Evolutionary conservation across 2,329 filamentous ascomycete species (phyloP).

Genomic region (Magnaporthales sp.): DNA sequence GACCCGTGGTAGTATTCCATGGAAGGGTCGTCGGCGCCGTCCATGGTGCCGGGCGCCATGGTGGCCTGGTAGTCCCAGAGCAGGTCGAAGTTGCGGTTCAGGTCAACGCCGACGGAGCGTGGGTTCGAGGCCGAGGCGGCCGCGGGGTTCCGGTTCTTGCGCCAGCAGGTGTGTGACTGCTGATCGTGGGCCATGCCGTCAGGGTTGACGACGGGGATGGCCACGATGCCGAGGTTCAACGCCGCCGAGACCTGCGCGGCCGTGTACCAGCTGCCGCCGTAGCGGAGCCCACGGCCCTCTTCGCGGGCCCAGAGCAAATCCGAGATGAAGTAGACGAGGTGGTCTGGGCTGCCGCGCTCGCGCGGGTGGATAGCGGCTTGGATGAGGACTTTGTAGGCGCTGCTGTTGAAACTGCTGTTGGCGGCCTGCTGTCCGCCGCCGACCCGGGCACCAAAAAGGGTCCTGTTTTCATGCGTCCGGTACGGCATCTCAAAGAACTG

Average conservation of each 20-base stretch:
- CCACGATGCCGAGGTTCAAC: constrained; percentile 42
- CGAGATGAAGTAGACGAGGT: constrained; percentile 47
- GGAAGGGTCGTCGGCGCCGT: constrained; percentile 24
- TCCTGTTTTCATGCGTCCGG: constrained; percentile 3
- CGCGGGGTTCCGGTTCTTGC: constrained; percentile 44
- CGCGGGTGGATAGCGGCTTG: constrained; percentile 47
- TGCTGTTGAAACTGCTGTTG: not conserved
- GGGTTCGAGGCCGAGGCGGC: constrained; percentile 21
- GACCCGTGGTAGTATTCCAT: constrained; percentile 42
- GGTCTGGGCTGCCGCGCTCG: constrained; percentile 47
- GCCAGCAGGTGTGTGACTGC: constrained; percentile 39
- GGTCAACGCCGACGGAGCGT: constrained; percentile 34
- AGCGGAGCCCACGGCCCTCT: constrained; percentile 37
- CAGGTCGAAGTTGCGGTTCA: constrained; percentile 51
- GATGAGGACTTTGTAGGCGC: constrained; percentile 35
- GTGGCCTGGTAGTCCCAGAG: constrained; percentile 41
- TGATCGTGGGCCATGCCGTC: constrained; percentile 46
- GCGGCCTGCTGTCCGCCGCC: not conserved
- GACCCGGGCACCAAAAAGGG: not conserved
- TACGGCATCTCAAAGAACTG: constrained; percentile 5
- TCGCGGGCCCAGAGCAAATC: constrained; percentile 46
- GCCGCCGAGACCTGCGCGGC: constrained; percentile 40
- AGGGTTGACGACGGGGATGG: constrained; percentile 43
- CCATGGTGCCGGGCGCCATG: constrained; percentile 29
- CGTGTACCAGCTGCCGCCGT: constrained; percentile 42